A percentile compares a stretch with the other conserved stretches of the same genome.
phyloP scores from a whole-genome alignment of 495 filamentous ascomycete genomes.

The Polyplosphaeria fusca region DNA sequence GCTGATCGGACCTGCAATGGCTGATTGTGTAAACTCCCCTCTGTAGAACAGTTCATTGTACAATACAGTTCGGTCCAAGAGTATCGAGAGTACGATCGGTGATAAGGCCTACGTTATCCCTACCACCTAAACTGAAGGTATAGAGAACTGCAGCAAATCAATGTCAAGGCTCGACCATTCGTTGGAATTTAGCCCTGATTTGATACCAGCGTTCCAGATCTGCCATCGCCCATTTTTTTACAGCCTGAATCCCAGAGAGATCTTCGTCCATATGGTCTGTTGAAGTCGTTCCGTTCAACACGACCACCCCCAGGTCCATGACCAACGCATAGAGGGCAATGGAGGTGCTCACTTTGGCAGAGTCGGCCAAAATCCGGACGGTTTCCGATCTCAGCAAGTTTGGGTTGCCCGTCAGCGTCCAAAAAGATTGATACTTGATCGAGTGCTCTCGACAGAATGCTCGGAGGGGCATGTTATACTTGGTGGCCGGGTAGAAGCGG shows the following conservation, averaged over 20 bases:
- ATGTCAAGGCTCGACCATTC: not conserved
- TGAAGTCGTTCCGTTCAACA: slow-evolving; percentile 70
- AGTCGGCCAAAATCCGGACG: slow-evolving; percentile 52
- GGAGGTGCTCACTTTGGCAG: slow-evolving; percentile 47
- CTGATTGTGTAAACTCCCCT: too few species aligned
- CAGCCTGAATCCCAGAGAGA: slow-evolving; percentile 51
- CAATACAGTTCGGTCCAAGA: too few species aligned
- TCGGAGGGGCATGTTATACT: slow-evolving; percentile 61
- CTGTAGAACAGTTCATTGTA: too few species aligned
- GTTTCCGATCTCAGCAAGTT: slow-evolving; percentile 51
- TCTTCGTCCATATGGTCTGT: slow-evolving; percentile 63
- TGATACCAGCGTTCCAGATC: slow-evolving; percentile 15
- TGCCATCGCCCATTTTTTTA: slow-evolving; percentile 43
- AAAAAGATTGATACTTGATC: slow-evolving; percentile 72
- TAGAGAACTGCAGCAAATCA: too few species aligned
- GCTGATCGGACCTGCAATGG: too few species aligned
- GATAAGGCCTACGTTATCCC: too few species aligned
- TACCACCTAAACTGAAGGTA: too few species aligned
- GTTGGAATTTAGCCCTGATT: not conserved
- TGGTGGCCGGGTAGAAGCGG: slow-evolving; percentile 59
- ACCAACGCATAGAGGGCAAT: slow-evolving; percentile 68
- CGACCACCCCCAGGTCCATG: slow-evolving; percentile 55
- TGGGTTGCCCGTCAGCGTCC: slow-evolving; percentile 73
- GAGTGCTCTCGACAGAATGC: slow-evolving; percentile 57
- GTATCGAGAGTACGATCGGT: too few species aligned